Percentiles rank a stretch among this genome's conserved stretches.
Evolutionary conservation across 805 yeast species (phyloP).

Genomic region (Candida nonsorbophila): DNA sequence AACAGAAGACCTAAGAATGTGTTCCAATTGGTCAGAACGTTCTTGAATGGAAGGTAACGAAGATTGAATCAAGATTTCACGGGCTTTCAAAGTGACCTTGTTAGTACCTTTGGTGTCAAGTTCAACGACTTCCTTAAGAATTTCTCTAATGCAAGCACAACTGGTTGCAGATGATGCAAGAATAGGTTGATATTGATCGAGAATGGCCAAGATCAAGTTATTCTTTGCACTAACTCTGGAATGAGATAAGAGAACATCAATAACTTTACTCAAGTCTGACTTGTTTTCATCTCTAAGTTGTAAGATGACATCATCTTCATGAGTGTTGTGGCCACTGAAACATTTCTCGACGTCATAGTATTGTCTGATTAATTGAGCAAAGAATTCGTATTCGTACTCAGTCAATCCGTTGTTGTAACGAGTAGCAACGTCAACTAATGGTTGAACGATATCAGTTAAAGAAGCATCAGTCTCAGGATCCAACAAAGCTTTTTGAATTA

Average conservation of each 20-base stretch:
- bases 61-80: slow-evolving; percentile 95
- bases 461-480: slow-evolving; percentile 34
- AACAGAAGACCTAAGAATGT: slow-evolving; percentile 86
- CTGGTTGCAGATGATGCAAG: slow-evolving; percentile 68
- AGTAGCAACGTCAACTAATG: slow-evolving; percentile 65
- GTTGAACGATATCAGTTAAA: slow-evolving; percentile 59
- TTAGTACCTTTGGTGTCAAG: slow-evolving; percentile 87
- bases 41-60: slow-evolving; percentile 94
- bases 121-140: slow-evolving; percentile 77
- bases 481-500: slow-evolving; percentile 56
- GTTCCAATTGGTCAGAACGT: slow-evolving; percentile 95
- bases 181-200: slow-evolving; percentile 75
- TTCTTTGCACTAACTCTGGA: slow-evolving; percentile 91
- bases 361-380: slow-evolving; percentile 62
- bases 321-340: slow-evolving; percentile 68
- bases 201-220: slow-evolving; percentile 79
- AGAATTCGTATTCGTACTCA: slow-evolving; percentile 77
- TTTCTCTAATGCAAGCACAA: slow-evolving; percentile 61
- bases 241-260: slow-evolving; percentile 75
- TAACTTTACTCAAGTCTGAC: slow-evolving; percentile 68
- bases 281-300: slow-evolving; percentile 83
- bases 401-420: slow-evolving; percentile 70
- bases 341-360: slow-evolving; percentile 74
- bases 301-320: slow-evolving; percentile 88
- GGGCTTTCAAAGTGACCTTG: slow-evolving; percentile 89